These are phyloP conservation scores for Psidium guajava DNA, from an alignment of 345 rosid species.

Conservation along the genomic window DNA sequence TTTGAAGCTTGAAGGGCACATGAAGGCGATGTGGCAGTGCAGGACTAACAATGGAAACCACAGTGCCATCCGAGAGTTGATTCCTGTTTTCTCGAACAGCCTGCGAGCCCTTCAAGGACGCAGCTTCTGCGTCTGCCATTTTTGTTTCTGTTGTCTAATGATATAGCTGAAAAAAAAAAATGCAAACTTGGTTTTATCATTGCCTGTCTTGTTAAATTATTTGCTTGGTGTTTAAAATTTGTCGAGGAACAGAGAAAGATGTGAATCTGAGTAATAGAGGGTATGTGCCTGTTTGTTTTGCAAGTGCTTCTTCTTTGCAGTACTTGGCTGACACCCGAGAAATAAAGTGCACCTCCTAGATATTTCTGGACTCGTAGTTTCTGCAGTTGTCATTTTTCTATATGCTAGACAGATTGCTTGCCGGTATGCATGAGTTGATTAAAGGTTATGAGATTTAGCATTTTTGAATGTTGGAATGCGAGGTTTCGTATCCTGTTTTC, in stretches of 20 bases:
- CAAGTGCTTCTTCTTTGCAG: background rate
- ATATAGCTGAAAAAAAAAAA: background rate
- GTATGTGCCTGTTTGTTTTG: background rate
- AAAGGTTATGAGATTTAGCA: background rate
- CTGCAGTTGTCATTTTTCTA: background rate
- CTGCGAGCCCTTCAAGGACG: background rate
- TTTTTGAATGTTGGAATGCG: background rate
- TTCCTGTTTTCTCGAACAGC: background rate
- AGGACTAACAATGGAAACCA: background rate
- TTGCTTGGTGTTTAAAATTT: background rate
- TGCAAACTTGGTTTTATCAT: background rate
- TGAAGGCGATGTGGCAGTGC: background rate
- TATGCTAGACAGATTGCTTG: background rate
- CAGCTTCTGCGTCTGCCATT: background rate
- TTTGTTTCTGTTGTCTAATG: background rate
- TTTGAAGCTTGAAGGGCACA: background rate
- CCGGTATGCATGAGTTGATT: background rate
- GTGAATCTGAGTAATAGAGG: background rate
- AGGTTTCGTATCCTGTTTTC: background rate
- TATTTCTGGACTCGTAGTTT: background rate
- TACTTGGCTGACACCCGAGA: background rate
- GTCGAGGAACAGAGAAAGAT: background rate
- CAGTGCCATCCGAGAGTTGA: background rate
- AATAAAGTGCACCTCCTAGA: background rate
- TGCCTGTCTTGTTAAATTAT: background rate